Evolutionary conservation across 2,329 filamentous ascomycete species (phyloP).

Genomic region (Stachybotrys chartarum): DNA sequence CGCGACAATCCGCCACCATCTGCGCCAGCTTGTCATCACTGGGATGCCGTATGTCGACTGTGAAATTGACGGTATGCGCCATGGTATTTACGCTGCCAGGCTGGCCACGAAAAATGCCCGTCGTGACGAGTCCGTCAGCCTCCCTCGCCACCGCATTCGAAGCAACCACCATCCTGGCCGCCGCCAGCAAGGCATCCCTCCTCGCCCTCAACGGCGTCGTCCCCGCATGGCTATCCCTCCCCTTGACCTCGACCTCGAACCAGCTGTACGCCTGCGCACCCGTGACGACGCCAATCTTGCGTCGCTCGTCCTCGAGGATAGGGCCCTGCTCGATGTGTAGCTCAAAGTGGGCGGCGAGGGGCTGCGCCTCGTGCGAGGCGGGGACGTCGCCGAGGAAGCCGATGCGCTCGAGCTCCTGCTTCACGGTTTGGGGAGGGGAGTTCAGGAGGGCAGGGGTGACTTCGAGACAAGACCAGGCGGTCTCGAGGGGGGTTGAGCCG

Average conservation of each 20-base stretch:
- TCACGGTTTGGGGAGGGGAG: constrained; percentile 15
- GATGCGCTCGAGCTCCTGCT: constrained; percentile 56
- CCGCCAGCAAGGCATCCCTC: constrained; percentile 20
- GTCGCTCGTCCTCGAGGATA: constrained; percentile 8
- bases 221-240: constrained; percentile 17
- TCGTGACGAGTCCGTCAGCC: constrained; percentile 16
- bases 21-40: constrained; percentile 43
- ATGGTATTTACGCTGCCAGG: constrained; percentile 65
- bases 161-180: constrained; percentile 18
- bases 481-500: constrained; percentile 53
- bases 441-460: constrained; percentile 26
- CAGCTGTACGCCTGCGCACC: constrained; percentile 18
- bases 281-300: constrained; percentile 10
- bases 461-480: constrained; percentile 58
- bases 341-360: constrained; percentile 72
- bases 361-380: constrained; percentile 21
- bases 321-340: constrained; percentile 70
- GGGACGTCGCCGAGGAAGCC: constrained; percentile 55
- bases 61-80: constrained; percentile 57
- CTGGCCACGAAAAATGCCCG: constrained; percentile 16
- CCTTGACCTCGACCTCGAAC: constrained; percentile 16
- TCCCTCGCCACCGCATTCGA: constrained; percentile 15
- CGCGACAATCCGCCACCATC: constrained; percentile 38
- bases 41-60: constrained; percentile 54
- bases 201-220: constrained; percentile 20